A percentile compares a stretch with the other conserved stretches of the same genome.
Conservation (phyloP, 179 eudicot genomes). For the Beta lomatogona region DNA sequence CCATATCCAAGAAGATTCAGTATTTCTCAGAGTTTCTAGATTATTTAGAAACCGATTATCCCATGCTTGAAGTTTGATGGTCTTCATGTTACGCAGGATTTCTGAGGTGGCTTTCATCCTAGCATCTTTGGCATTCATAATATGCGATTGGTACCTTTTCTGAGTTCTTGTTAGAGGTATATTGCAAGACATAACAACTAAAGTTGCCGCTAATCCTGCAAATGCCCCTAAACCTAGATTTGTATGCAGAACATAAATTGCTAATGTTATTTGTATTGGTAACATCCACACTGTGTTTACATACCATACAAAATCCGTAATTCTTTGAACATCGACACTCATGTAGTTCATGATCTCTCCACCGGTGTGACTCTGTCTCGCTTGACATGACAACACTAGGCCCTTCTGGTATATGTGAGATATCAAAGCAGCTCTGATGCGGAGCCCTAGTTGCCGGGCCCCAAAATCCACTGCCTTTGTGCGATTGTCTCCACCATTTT, state of each 20-base stretch:
- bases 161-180: slow-evolving; percentile 74
- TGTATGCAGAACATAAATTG: slow-evolving; percentile 61
- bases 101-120: slow-evolving; percentile 92
- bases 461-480: slow-evolving; percentile 96
- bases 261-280: slow-evolving; percentile 77
- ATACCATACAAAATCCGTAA: slow-evolving; percentile 82
- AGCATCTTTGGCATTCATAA: slow-evolving; percentile 85
- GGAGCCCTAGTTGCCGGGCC: slow-evolving; percentile 82
- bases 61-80: slow-evolving; percentile 96
- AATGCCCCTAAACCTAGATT: slow-evolving; percentile 69
- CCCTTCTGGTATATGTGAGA: slow-evolving; percentile 83
- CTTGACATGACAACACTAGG: slow-evolving; percentile 63
- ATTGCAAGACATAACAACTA: slow-evolving; percentile 73
- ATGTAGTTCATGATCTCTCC: slow-evolving; percentile 93
- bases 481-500: slow-evolving; percentile 81
- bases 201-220: slow-evolving; percentile 72
- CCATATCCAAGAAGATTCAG: slow-evolving; percentile 78
- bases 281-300: slow-evolving; percentile 76
- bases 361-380: slow-evolving; percentile 71
- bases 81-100: slow-evolving; percentile 72
- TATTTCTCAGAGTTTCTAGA: slow-evolving; percentile 54
- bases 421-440: slow-evolving; percentile 76
- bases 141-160: slow-evolving; percentile 64
- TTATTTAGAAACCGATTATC: slow-evolving; percentile 65
- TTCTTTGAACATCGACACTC: slow-evolving; percentile 89